These are phyloP conservation scores for Xylariales sp. DNA, from an alignment of 2,329 filamentous ascomycete genomes.

Conservation along the genomic window DNA sequence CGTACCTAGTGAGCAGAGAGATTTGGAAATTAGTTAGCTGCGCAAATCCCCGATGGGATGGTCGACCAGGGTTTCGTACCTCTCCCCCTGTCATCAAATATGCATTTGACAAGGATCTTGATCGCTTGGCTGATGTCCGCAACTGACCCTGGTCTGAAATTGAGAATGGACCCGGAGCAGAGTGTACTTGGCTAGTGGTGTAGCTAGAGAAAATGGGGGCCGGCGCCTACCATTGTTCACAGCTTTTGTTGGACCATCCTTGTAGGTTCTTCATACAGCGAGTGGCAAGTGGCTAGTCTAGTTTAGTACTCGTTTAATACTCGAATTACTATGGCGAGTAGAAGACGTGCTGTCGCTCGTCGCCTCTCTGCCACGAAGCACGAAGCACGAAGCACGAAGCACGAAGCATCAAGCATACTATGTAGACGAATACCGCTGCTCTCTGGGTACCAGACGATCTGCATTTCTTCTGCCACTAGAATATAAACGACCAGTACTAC, in stretches of 20 bases:
- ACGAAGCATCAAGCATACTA: background rate
- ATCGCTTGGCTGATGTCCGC: slow-evolving; percentile 42
- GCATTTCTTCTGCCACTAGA: slow-evolving; percentile 34
- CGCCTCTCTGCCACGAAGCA: background rate
- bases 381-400: background rate
- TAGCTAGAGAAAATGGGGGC: slow-evolving; percentile 1
- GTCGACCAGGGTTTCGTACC: slow-evolving; percentile 42
- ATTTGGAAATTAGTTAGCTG: slow-evolving; percentile 39
- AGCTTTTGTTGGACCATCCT: slow-evolving; percentile 14
- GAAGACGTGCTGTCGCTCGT: background rate
- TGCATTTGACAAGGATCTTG: slow-evolving; percentile 44
- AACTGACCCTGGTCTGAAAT: slow-evolving; percentile 40
- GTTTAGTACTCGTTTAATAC: background rate
- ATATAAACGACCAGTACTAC: background rate
- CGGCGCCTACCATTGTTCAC: slow-evolving; percentile 20
- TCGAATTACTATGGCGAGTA: background rate
- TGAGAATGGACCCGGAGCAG: slow-evolving; percentile 30
- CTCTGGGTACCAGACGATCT: slow-evolving; percentile 25
- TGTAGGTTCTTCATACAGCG: background rate
- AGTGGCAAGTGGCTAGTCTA: too few species aligned
- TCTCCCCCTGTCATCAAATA: slow-evolving; percentile 43
- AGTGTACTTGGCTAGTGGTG: background rate
- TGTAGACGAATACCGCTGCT: background rate
- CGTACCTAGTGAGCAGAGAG: slow-evolving; percentile 33
- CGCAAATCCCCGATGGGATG: slow-evolving; percentile 45